A percentile compares a stretch with the other conserved stretches of the same genome.
These are phyloP conservation scores for Aspergillus sclerotiicarbonarius DNA, from an alignment of 495 filamentous ascomycete species.

Conservation along the genomic window DNA sequence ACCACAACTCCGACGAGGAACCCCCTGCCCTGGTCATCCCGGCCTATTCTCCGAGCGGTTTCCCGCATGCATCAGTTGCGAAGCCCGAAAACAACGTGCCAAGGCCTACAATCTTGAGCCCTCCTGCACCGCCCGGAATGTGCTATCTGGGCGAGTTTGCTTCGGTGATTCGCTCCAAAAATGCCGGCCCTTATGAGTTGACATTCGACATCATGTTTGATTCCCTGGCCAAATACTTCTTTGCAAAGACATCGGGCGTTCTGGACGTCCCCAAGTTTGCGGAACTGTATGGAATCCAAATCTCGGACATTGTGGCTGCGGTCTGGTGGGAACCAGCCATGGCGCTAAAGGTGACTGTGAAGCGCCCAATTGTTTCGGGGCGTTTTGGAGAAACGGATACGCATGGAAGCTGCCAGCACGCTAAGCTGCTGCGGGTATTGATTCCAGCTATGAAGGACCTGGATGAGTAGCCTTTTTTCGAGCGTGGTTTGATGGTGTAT, in stretches of 20 bases:
- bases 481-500: too few species aligned
- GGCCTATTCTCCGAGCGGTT: too few species aligned
- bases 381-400: not conserved
- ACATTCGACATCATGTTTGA: constrained; percentile 53
- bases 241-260: not conserved
- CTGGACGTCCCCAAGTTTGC: not conserved
- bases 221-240: constrained; percentile 7
- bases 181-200: constrained; percentile 50
- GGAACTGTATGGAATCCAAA: not conserved
- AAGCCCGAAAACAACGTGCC: not conserved
- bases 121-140: constrained; percentile 14
- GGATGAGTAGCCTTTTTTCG: too few species aligned
- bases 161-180: constrained; percentile 48
- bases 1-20: too few species aligned
- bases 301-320: not conserved
- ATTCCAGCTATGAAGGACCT: too few species aligned
- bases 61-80: too few species aligned
- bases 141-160: constrained; percentile 32
- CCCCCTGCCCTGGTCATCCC: too few species aligned
- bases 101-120: constrained; percentile 22
- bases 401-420: not conserved
- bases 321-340: not conserved
- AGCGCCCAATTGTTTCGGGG: not conserved
- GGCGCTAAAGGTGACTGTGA: not conserved
- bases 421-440: too few species aligned